Base-by-base conservation (phyloP, 139 green algal species). In the Volvox africanus region DNA sequence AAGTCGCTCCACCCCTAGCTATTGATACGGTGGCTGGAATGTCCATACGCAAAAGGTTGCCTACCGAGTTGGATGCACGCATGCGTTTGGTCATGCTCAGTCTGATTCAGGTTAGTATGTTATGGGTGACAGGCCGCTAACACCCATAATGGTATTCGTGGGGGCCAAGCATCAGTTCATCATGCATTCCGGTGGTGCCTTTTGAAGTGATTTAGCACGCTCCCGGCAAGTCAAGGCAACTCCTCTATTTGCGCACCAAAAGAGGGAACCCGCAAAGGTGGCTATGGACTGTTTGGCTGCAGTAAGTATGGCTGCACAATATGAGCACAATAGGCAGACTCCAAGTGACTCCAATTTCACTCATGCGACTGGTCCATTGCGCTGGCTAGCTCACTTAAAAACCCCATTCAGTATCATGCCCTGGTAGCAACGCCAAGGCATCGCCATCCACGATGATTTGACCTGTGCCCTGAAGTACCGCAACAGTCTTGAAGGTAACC, bases 381-480 rank as follows among this genome's bases (percentile, higher is more conserved):
- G 65, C 65, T 73, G 9, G 44, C 44, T 55, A 55, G 44, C 44
- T 55, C 44, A 55, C 44, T 55, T 55, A 5, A 55, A 55, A 9
- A 5, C 44, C 11, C 24, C 3, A 73, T 73, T 24, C 65, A 73
- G 21, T 73, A 30, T 24, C 65, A 73, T 28, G 2, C 9, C 24
- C 65, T 73, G 81, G 81, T 28, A 93, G 85, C 28, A 92, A 17
- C 1, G 91, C 91, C 71, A 93, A 77, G 1, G 91, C 91, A 18
- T 83, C 88, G 0, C 91, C 91, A 11, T 93, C 91, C 19, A 93
- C 28, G 13, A 92, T 26, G 1, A 91, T 21, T 14, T 35, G 26
- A 18, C 73, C 86, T 21, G 28, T 90, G 71, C 24, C 71, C 30
- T 32, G 28, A 50, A 77, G 30, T 22, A 90, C 71, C 12, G 71